phyloP scores from a whole-genome alignment of 441 rosid genomes.

The Sinapis alba region DNA sequence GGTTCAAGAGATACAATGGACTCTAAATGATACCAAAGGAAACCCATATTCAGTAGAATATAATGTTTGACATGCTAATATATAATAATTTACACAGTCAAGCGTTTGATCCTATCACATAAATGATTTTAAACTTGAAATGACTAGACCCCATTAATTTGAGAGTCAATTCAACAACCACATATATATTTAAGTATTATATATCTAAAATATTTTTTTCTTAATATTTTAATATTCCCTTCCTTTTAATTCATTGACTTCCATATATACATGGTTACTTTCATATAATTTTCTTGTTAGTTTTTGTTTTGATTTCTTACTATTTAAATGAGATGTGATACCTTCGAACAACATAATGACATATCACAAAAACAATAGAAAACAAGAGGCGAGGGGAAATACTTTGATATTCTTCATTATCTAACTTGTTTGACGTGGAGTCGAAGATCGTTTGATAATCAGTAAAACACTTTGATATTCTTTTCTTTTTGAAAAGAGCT shows the following conservation, averaged over 20 bases:
- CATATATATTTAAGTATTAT: conserved; percentile 1
- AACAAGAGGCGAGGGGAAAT: not conserved
- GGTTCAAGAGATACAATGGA: not conserved
- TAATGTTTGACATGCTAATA: not conserved
- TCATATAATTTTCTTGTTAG: not conserved
- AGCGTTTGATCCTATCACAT: not conserved
- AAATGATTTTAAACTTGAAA: not conserved
- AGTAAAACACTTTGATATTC: too few species aligned
- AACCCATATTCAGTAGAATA: not conserved
- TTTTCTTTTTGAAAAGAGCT: too few species aligned
- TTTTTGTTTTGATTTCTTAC: not conserved
- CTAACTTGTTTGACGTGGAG: not conserved
- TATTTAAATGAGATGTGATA: conserved; percentile 10
- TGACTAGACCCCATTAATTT: not conserved
- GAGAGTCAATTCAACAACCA: not conserved
- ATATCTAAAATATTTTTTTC: not conserved
- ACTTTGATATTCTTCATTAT: not conserved
- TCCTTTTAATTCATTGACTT: not conserved
- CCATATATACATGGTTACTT: not conserved
- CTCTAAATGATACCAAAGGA: not conserved
- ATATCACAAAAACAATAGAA: not conserved
- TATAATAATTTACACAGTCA: not conserved
- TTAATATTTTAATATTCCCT: not conserved
- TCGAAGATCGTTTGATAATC: not conserved
- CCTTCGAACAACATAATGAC: not conserved